Evolutionary conservation across 495 filamentous ascomycete species (phyloP).

Genomic region (Daldinia concentrica): DNA sequence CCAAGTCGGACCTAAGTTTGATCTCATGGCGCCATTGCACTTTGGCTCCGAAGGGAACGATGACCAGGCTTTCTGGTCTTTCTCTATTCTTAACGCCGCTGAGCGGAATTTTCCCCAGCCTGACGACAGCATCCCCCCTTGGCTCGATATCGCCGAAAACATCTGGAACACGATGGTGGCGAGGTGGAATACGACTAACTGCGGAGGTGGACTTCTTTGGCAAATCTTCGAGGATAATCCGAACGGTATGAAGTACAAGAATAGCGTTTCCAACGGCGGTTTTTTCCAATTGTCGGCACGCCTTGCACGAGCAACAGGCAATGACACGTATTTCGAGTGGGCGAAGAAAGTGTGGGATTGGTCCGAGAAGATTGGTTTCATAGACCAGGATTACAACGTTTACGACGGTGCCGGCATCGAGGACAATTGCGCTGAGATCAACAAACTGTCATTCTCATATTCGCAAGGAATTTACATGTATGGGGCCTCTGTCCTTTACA

Average conservation of each 20-base stretch:
- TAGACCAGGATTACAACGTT: conserved; percentile 59
- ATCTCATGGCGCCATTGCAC: conserved; percentile 65
- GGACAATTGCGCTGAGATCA: conserved; percentile 57
- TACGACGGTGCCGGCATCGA: conserved; percentile 63
- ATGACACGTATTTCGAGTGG: conserved; percentile 72
- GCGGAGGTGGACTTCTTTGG: conserved; percentile 80
- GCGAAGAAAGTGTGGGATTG: conserved; percentile 77
- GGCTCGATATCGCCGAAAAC: conserved; percentile 66
- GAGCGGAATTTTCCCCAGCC: conserved; percentile 78
- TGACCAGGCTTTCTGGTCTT: conserved; percentile 84
- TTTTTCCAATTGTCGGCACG: conserved; percentile 75
- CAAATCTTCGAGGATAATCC: conserved; percentile 82
- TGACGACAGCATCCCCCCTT: conserved; percentile 61
- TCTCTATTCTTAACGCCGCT: conserved; percentile 75
- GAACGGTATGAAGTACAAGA: conserved; percentile 77
- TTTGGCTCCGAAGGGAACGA: conserved; percentile 69
- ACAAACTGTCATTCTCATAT: conserved; percentile 67
- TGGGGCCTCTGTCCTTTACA: conserved; percentile 72
- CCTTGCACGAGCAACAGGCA: conserved; percentile 71
- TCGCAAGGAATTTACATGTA: conserved; percentile 71
- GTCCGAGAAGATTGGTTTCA: conserved; percentile 62
- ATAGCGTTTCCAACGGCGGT: conserved; percentile 73
- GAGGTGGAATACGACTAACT: conserved; percentile 75
- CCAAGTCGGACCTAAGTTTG: conserved; percentile 68
- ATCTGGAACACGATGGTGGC: conserved; percentile 56